These are phyloP conservation scores for Liriodendron chinense DNA, from an alignment of 164 flowering plant species.

Conservation along the genomic window DNA sequence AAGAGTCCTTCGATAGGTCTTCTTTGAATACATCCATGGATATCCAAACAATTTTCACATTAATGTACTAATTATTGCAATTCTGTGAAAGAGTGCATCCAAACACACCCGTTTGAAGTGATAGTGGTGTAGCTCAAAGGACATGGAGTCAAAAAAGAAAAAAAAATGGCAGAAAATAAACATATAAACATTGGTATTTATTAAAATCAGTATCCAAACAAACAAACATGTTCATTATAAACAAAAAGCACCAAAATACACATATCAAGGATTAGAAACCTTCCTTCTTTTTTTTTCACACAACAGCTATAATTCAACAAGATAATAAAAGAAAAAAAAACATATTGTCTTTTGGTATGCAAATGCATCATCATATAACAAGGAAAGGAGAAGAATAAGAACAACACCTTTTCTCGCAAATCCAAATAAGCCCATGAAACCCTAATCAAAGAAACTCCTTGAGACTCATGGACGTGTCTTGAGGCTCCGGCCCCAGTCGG, in stretches of 20 bases:
- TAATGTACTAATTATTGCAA: no score
- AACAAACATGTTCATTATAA: background rate
- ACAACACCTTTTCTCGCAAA: background rate
- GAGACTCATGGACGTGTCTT: constrained; percentile 8
- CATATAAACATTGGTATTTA: background rate
- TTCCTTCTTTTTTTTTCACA: background rate
- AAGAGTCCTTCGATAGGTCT: no score
- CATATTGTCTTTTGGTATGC: background rate
- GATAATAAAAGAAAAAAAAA: background rate
- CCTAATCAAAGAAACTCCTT: constrained; percentile 23
- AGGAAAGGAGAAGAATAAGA: background rate
- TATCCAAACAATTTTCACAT: no score
- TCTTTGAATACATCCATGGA: no score
- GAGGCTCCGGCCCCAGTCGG: constrained; percentile 42
- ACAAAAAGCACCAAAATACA: background rate
- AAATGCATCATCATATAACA: background rate
- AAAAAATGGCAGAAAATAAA: background rate
- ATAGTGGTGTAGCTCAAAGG: no score
- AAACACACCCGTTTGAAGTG: no score
- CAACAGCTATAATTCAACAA: background rate
- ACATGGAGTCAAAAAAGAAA: no score
- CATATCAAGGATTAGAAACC: background rate
- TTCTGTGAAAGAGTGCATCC: no score
- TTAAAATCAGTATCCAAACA: background rate
- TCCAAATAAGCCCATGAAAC: background rate